Evolutionary conservation across 2,329 filamentous ascomycete genomes (phyloP), one percentile per base, ranked within the genome.

Genomic region (Cryphonectria parasitica): DNA sequence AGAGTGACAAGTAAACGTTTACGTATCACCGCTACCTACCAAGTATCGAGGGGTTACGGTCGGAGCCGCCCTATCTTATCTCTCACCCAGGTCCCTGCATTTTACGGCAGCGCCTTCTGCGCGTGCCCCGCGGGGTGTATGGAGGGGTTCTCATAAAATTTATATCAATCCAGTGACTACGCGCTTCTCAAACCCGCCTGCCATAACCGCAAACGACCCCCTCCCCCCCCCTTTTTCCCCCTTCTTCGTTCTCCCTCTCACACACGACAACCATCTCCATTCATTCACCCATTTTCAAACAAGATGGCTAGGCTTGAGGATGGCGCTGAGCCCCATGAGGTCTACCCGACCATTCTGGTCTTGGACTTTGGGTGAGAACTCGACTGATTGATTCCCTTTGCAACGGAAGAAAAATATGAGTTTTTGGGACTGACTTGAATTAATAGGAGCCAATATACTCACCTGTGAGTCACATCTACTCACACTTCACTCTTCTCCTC

Each of bases 351-450:
- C 74, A 91, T 93, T 76, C 83, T 93, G 74, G 89, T 91, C 74
- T 83, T 93, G 76, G 91, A 93, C 80, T 93, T 92, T 78, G 91
- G 83, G 67, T 91, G 67, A 69, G 88, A 49, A 49, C 34, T 91
- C 93, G 81, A 91, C 90, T 77, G 90, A 88, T 56, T 91, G 90
- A 88, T 56, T 91, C 94, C 80, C 84, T 95, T 19, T n/a, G 41
- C 45, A 39, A n/a, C n/a, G n/a, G n/a, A n/a, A n/a, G 39, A 62
- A 17, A 34, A 43, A 63, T 2, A 39, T 43, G 36, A 28, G 19
- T 25, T 39, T 34, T 19, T 31, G 2, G 54, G 60, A 64, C 66
- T 71, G 52, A 68, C 36, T 2, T 62, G 34, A 39, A 39, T 36
- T 64, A 19, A 64, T 13, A 72, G 71, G 41, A 72, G 71, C 64